phyloP scores from a whole-genome alignment of 2,329 filamentous ascomycete species.

The Sodiomyces alkalinus region DNA sequence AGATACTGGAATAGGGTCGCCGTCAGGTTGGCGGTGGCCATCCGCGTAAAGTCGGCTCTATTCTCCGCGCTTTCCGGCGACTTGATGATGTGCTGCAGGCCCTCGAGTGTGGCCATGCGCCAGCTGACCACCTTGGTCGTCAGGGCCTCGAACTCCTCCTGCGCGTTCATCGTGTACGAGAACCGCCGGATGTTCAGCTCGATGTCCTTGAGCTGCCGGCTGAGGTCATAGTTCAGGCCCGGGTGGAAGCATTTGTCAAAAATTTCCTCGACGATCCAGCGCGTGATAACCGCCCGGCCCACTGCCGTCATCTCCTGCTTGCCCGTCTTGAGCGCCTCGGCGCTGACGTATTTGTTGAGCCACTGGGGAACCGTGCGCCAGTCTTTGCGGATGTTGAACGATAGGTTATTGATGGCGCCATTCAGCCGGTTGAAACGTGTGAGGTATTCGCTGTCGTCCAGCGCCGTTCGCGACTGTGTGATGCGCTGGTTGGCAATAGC shows the following conservation, averaged over 20 bases:
- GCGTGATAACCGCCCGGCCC: conserved; percentile 73
- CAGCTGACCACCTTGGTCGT: conserved; percentile 80
- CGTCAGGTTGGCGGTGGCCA: conserved; percentile 53
- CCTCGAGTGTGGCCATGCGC: conserved; percentile 86
- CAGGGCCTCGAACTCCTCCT: conserved; percentile 80
- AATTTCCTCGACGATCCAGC: conserved; percentile 82
- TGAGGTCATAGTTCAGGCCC: conserved; percentile 61
- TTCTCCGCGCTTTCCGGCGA: conserved; percentile 51
- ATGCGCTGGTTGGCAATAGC: conserved; percentile 93
- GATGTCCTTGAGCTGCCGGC: conserved; percentile 66
- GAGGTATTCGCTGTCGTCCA: conserved; percentile 89
- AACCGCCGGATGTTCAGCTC: conserved; percentile 76
- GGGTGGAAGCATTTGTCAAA: conserved; percentile 92
- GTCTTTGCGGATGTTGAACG: conserved; percentile 92
- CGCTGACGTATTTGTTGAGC: conserved; percentile 66
- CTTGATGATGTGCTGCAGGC: conserved; percentile 57
- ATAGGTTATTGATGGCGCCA: conserved; percentile 83
- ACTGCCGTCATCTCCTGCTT: conserved; percentile 98
- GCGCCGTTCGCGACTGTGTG: conserved; percentile 81
- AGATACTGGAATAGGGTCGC: conserved; percentile 59
- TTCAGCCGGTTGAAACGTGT: conserved; percentile 83
- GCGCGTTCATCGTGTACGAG: conserved; percentile 56
- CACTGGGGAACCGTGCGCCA: conserved; percentile 73
- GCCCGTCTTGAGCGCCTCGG: conserved; percentile 70
- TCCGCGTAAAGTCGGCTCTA: conserved; percentile 52